Conservation (phyloP, 129 eudicot species). For the Lonicera japonica region DNA sequence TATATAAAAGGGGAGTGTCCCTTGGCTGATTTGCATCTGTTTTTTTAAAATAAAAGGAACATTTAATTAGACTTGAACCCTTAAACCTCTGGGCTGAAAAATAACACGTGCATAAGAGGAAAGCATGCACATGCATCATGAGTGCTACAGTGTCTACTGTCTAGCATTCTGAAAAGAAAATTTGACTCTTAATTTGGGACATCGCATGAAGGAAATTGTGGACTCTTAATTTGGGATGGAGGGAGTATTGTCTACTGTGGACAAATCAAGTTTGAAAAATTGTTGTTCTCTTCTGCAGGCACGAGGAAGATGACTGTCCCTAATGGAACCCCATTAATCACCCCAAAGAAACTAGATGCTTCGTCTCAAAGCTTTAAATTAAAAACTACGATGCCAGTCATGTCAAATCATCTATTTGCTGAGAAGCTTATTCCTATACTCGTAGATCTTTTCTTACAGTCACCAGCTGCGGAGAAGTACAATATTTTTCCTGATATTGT, state of each 20-base stretch:
- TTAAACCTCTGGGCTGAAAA: too few species aligned
- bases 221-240: too few species aligned
- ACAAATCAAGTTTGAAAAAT: conserved; percentile 9
- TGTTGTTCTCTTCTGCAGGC: conserved; percentile 24
- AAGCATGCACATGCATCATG: too few species aligned
- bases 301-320: conserved; percentile 19
- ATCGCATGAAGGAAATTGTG: too few species aligned
- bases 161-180: too few species aligned
- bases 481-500: conserved; percentile 54
- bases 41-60: too few species aligned
- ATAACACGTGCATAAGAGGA: too few species aligned
- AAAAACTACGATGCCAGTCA: conserved; percentile 13
- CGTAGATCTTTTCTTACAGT: conserved; percentile 69
- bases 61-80: too few species aligned
- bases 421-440: conserved; percentile 81
- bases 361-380: conserved; percentile 30
- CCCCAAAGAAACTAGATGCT: conserved; percentile 26
- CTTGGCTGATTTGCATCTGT: too few species aligned
- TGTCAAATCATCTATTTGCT: conserved; percentile 55
- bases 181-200: too few species aligned
- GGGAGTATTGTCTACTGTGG: neutral
- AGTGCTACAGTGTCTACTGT: too few species aligned
- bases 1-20: too few species aligned
- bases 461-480: conserved; percentile 68
- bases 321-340: conserved; percentile 30